Conservation (phyloP, 2,329 filamentous ascomycete genomes). For the Sporothrix humicola region DNA sequence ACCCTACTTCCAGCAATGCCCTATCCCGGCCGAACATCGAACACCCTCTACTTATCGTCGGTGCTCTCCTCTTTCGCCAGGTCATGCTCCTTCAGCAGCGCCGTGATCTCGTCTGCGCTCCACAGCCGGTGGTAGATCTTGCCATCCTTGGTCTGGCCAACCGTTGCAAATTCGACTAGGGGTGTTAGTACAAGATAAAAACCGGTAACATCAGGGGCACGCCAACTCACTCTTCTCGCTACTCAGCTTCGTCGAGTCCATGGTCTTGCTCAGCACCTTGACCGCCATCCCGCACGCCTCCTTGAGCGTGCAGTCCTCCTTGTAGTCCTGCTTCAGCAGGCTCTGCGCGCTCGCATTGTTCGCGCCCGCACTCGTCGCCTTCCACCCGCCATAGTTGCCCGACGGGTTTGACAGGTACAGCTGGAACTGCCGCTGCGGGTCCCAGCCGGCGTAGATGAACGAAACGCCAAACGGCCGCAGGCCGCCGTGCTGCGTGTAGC, state of each 20-base stretch:
- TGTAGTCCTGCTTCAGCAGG: conserved; percentile 98
- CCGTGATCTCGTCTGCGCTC: conserved; percentile 95
- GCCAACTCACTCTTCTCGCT: conserved; percentile 90
- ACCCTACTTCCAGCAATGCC: neutral
- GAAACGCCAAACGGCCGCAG: conserved; percentile 97
- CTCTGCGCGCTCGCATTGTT: conserved; percentile 98
- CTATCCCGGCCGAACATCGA: neutral
- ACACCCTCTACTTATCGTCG: conserved; percentile 63
- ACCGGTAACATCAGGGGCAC: neutral
- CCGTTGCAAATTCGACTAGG: conserved; percentile 94
- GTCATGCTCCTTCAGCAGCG: conserved; percentile 91
- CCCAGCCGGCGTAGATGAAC: conserved; percentile 99
- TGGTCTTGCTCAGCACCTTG: conserved; percentile 99
- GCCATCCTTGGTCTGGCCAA: conserved; percentile 91
- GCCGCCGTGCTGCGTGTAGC: conserved; percentile 98
- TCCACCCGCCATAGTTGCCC: conserved; percentile 99
- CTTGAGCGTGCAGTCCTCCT: conserved; percentile 94
- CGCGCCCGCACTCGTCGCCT: conserved; percentile 95
- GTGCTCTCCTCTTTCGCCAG: conserved; percentile 83
- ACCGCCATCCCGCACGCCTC: conserved; percentile 97
- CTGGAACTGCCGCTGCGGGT: conserved; percentile 95
- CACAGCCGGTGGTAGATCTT: conserved; percentile 98
- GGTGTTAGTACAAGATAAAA: neutral
- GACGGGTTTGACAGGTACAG: conserved; percentile 98
- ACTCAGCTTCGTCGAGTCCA: conserved; percentile 98